Conservation (phyloP, 2,329 filamentous ascomycete genomes). For the Neofusicoccum sp. region DNA sequence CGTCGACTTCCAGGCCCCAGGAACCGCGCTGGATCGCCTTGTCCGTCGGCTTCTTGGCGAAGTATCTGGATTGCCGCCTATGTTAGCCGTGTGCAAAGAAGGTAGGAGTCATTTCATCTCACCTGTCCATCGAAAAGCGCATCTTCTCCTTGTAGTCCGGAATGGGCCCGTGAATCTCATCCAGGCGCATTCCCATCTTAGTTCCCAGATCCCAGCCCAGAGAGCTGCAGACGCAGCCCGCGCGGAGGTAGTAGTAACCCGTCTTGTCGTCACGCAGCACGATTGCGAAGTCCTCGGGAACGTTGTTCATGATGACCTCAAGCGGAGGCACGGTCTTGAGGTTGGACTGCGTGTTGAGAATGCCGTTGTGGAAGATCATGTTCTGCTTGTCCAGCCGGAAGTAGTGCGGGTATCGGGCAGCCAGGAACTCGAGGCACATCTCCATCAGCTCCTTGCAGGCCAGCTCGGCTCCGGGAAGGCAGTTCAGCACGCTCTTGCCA, state of each 20-base stretch:
- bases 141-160: conserved; percentile 87
- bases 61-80: conserved; percentile 57
- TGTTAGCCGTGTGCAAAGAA: not conserved
- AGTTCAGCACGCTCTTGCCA: conserved; percentile 63
- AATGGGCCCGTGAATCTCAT: conserved; percentile 70
- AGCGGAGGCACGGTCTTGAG: conserved; percentile 64
- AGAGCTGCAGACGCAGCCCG: conserved; percentile 74
- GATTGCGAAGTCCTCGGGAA: conserved; percentile 82
- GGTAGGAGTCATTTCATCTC: conserved; percentile 25
- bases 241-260: conserved; percentile 71
- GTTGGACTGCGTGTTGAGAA: conserved; percentile 62
- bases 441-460: conserved; percentile 87
- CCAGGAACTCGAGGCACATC: conserved; percentile 78
- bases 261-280: conserved; percentile 69
- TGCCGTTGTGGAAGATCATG: conserved; percentile 63
- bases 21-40: conserved; percentile 79
- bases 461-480: conserved; percentile 71
- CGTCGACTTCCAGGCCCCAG: conserved; percentile 76
- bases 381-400: conserved; percentile 61
- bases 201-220: conserved; percentile 75
- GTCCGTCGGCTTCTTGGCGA: conserved; percentile 71
- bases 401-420: conserved; percentile 70
- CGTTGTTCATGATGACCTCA: conserved; percentile 68
- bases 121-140: conserved; percentile 83
- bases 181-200: conserved; percentile 70